phyloP scores from a whole-genome alignment of 164 flowering plant genomes.

The Aristolochia contorta region DNA sequence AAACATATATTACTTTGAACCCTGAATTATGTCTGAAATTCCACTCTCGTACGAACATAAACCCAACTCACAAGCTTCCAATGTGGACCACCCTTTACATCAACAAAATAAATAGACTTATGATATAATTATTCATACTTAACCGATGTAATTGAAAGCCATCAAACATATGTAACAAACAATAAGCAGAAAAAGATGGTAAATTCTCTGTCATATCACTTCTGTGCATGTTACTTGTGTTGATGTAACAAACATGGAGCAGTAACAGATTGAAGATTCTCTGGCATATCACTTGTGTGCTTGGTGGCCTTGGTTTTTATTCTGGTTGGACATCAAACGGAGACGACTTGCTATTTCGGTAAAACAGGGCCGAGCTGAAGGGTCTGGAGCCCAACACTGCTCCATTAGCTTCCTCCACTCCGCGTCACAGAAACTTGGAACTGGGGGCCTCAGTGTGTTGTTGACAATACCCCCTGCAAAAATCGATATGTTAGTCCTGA shows the following conservation, averaged over 20 bases:
- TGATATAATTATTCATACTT: no score
- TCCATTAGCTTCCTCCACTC: slow-evolving; percentile 78
- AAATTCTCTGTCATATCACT: not conserved
- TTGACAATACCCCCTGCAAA: slow-evolving; percentile 68
- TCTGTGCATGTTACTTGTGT: not conserved
- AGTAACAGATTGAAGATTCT: not conserved
- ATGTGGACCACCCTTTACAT: no score
- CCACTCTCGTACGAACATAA: no score
- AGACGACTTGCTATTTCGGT: slow-evolving; percentile 62
- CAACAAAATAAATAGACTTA: no score
- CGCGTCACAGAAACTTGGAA: slow-evolving; percentile 56
- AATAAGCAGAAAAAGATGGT: not conserved
- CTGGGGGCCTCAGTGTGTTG: slow-evolving; percentile 63
- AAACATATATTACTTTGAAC: no score
- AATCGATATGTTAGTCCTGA: no score
- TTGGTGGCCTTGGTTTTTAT: slow-evolving; percentile 18
- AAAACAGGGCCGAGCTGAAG: slow-evolving; percentile 55
- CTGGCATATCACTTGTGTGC: not conserved
- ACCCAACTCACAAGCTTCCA: no score
- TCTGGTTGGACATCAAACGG: slow-evolving; percentile 43
- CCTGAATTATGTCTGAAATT: no score
- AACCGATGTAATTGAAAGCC: no score
- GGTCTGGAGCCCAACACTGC: slow-evolving; percentile 82
- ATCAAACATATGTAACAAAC: no score
- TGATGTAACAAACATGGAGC: no score